Percentiles rank a stretch among this genome's conserved stretches.
These are phyloP conservation scores for Scheffersomyces spartinae DNA, from an alignment of 805 yeast species.

Conservation along the genomic window DNA sequence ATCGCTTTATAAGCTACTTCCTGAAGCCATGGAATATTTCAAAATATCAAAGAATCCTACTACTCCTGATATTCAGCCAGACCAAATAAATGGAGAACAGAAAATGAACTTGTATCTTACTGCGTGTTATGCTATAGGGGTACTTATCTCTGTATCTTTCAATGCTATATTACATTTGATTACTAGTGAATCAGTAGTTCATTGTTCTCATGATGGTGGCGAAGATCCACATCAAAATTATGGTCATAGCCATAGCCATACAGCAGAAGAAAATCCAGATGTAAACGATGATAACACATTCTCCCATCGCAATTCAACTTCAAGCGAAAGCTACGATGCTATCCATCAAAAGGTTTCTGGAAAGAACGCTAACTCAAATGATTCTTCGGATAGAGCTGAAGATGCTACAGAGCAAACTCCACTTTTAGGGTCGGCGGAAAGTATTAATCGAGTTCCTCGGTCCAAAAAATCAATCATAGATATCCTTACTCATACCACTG, in stretches of 20 bases:
- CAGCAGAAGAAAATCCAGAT: background rate
- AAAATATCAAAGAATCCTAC: conserved; percentile 10
- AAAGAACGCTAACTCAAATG: no score
- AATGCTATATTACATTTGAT: conserved; percentile 59
- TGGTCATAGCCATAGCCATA: conserved; percentile 1
- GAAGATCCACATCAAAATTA: conserved; percentile 7
- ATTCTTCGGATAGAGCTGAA: no score
- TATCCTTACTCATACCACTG: background rate
- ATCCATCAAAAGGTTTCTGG: no score
- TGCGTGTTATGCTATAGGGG: conserved; percentile 46
- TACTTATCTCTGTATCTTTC: conserved; percentile 43
- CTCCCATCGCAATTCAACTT: no score
- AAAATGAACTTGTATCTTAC: conserved; percentile 27
- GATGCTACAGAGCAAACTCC: no score
- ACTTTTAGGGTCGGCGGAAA: no score
- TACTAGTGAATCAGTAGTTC: conserved; percentile 76
- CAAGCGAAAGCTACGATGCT: no score
- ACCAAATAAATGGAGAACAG: conserved; percentile 7
- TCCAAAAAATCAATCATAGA: conserved; percentile 10
- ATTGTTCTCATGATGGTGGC: conserved; percentile 59
- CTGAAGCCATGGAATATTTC: conserved; percentile 46
- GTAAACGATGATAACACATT: no score
- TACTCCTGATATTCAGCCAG: no score
- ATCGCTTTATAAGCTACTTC: conserved; percentile 65
- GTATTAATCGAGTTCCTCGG: no score